Evolutionary conservation across 257 asterid species (phyloP).

Genomic region (Rehmannia glutinosa): DNA sequence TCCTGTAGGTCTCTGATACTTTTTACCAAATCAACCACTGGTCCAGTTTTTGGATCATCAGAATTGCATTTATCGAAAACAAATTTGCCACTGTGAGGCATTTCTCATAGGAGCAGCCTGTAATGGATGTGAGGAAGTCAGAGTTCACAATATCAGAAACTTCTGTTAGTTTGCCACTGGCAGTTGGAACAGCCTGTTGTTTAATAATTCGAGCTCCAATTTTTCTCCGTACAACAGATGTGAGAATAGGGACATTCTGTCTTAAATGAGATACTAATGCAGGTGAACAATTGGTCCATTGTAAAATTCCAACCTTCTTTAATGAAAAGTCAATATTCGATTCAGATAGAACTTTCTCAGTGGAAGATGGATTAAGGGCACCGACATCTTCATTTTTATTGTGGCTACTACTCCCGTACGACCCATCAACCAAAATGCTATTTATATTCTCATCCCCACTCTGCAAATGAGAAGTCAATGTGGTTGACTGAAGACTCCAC

Average conservation of each 20-base stretch:
- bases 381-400: neutral
- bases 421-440: too few species aligned
- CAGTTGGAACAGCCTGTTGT: too few species aligned
- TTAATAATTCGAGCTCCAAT: neutral
- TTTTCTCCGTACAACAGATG: neutral
- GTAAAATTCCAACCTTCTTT: neutral
- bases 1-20: slow-evolving; percentile 3
- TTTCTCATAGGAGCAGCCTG: too few species aligned
- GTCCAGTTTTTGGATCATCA: neutral
- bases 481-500: slow-evolving; percentile 14
- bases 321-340: neutral
- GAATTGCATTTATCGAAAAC: too few species aligned
- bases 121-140: neutral
- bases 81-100: too few species aligned
- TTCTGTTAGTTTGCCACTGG: neutral
- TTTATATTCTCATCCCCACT: too few species aligned
- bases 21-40: neutral
- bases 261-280: neutral
- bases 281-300: neutral
- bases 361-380: neutral
- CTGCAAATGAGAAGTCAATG: neutral
- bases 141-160: neutral
- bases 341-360: neutral
- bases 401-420: too few species aligned
- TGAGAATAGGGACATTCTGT: neutral